Percentiles rank a stretch among this genome's conserved stretches.
phyloP scores from a whole-genome alignment of 768 basidiomycete genomes.

The Lactarius pseudohatsudake region DNA sequence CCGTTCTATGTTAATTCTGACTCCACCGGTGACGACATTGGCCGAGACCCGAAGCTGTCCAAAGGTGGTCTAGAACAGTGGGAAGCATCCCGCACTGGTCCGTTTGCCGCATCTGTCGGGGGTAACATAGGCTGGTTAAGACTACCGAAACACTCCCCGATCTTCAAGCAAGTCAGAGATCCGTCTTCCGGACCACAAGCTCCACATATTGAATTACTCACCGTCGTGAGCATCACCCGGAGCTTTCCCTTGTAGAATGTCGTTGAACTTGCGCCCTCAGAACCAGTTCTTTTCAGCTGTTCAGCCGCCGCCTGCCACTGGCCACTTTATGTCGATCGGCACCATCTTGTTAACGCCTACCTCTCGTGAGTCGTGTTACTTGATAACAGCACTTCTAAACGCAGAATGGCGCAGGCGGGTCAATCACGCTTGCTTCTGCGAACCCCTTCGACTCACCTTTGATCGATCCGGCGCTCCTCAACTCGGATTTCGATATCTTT shows the following conservation, averaged over 20 bases:
- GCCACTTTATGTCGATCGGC: slow-evolving; percentile 29
- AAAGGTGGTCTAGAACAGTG: slow-evolving; percentile 13
- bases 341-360: slow-evolving; percentile 29
- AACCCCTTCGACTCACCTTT: slow-evolving; percentile 34
- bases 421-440: slow-evolving; percentile 31
- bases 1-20: slow-evolving; percentile 8
- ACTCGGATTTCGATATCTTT: slow-evolving; percentile 14
- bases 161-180: slow-evolving; percentile 19
- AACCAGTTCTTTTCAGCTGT: slow-evolving; percentile 13
- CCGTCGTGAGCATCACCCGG: slow-evolving; percentile 13
- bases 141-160: slow-evolving; percentile 15
- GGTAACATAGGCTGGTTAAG: slow-evolving; percentile 13
- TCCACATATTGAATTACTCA: slow-evolving; percentile 24
- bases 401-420: slow-evolving; percentile 20
- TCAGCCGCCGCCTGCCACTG: slow-evolving; percentile 25
- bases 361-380: slow-evolving; percentile 20
- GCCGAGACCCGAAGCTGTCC: slow-evolving; percentile 17
- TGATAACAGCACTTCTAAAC: neutral
- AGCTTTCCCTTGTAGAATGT: no score
- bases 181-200: slow-evolving; percentile 26
- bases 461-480: slow-evolving; percentile 32
- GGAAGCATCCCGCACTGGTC: slow-evolving; percentile 16
- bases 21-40: slow-evolving; percentile 13
- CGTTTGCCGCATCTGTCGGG: slow-evolving; percentile 6
- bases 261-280: slow-evolving; percentile 2